phyloP scores from a whole-genome alignment of 1,284 basidiomycete species.

The Trametes hirsuta region DNA sequence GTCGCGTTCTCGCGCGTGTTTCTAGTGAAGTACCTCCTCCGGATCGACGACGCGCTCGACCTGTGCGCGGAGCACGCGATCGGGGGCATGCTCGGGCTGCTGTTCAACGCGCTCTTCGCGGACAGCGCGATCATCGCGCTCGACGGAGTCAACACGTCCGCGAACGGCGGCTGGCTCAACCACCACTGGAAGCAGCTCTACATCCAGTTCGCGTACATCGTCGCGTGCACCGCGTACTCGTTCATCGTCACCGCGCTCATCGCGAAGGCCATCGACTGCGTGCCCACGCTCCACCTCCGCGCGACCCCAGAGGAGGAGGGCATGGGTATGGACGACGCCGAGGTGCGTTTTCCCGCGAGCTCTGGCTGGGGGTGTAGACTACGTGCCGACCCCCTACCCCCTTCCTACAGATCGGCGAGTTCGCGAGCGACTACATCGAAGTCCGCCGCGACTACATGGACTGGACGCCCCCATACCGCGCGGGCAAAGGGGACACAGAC shows the following conservation, averaged over 20 bases:
- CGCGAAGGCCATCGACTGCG: slow-evolving; percentile 71
- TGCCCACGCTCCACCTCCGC: slow-evolving; percentile 79
- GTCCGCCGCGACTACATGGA: slow-evolving; percentile 71
- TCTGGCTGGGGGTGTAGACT: too few relatives aligned
- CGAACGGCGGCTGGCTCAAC: slow-evolving; percentile 74
- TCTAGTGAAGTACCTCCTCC: slow-evolving; percentile 66
- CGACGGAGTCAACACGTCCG: slow-evolving; percentile 76
- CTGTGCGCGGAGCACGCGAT: slow-evolving; percentile 91
- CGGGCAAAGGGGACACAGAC: slow-evolving; percentile 17
- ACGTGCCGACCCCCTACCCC: neutral
- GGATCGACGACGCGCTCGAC: slow-evolving; percentile 85
- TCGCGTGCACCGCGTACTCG: slow-evolving; percentile 66
- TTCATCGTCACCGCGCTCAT: slow-evolving; percentile 72
- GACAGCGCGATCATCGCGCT: slow-evolving; percentile 62
- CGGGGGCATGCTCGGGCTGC: slow-evolving; percentile 84
- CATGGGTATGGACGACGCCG: slow-evolving; percentile 87
- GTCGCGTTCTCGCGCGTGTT: neutral
- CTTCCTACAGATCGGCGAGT: slow-evolving; percentile 67
- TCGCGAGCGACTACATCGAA: slow-evolving; percentile 78
- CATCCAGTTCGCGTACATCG: slow-evolving; percentile 85
- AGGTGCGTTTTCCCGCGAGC: slow-evolving; percentile 53
- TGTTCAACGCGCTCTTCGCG: slow-evolving; percentile 84
- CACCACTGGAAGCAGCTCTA: slow-evolving; percentile 77
- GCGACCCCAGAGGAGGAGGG: slow-evolving; percentile 78
- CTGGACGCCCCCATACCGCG: slow-evolving; percentile 45